Base-by-base conservation (phyloP, 1,284 basidiomycete species). In the Ustilago hordei region DNA sequence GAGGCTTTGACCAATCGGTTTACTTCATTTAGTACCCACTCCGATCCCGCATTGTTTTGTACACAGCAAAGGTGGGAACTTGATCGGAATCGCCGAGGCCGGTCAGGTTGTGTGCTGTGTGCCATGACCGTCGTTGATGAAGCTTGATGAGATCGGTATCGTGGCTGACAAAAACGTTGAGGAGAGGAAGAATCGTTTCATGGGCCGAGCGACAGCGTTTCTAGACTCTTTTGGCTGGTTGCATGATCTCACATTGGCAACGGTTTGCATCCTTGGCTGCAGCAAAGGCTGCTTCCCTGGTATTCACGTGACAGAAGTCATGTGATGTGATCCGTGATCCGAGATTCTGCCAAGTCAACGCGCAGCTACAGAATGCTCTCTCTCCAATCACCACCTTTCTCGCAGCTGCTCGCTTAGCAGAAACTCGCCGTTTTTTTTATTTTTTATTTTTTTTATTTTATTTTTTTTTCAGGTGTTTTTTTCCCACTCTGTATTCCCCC, bases 111-210 rank as follows among this genome's bases (percentile, higher is more conserved):
- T 19, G 23, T 28, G 23, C 23, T 28, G 23, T 45, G 39, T 45
- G 43, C 43, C 43, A 19, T 45, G 3, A 32, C 48, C 28, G 31
- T 15, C 31, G 31, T 7, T 28, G 31, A 8, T 50, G 15, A 31
- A 45, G 55, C 55, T 45, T 57, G 36, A 57, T 57, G n/a, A 32
- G 28, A 47, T 45, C 41, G 39, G 55, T 57, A 47, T 43, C 55
- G 47, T 47, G 55, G 55, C 41, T 57, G 39, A 45, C 55, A 9
- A 39, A 57, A 57, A 57, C 35, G 39, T 11, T 50, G 48, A 15
- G 7, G 38, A 56, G 55, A 56, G 19, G 48, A 31, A 32, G 28
- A 50, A 32, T 9, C 13, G 9, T 13, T 52, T 32, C 50, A 32
- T 32, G 9, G 48, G 12, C 23, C 23, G 19, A 32, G 8, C 47